phyloP scores from a whole-genome alignment of 257 asterid genomes.

The Solanum tarapatanum region DNA sequence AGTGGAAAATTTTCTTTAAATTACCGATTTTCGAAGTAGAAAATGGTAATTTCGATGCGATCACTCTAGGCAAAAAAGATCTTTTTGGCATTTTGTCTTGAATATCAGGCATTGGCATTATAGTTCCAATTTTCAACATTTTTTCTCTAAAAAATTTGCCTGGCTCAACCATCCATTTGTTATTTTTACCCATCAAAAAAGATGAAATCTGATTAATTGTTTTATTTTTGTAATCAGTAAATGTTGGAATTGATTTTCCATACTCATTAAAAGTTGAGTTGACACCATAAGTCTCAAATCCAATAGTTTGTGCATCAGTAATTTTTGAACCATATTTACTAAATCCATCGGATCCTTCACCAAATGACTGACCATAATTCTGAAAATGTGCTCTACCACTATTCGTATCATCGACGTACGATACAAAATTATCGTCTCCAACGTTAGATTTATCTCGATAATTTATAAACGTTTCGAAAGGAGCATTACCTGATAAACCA shows the following conservation, averaged over 20 bases:
- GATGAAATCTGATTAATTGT: slow-evolving; percentile 5
- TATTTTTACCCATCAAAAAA: slow-evolving; percentile 8
- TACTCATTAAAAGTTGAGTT: slow-evolving; percentile 63
- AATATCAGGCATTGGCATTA: slow-evolving; percentile 87
- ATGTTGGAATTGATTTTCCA: slow-evolving; percentile 26
- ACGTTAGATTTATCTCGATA: slow-evolving; percentile 70
- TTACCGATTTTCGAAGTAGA: slow-evolving; percentile 40
- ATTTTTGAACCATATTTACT: slow-evolving; percentile 53
- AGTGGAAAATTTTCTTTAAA: slow-evolving; percentile 46
- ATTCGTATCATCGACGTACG: slow-evolving; percentile 53
- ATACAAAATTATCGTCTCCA: slow-evolving; percentile 57
- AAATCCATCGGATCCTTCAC: slow-evolving; percentile 68
- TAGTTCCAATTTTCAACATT: slow-evolving; percentile 42
- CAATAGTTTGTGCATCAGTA: slow-evolving; percentile 11
- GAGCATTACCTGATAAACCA: slow-evolving; percentile 46
- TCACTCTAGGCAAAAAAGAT: slow-evolving; percentile 76
- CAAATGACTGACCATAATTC: slow-evolving; percentile 62
- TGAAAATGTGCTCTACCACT: slow-evolving; percentile 28
- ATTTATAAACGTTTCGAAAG: slow-evolving; percentile 36
- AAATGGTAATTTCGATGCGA: slow-evolving; percentile 65
- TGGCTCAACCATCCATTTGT: slow-evolving; percentile 63
- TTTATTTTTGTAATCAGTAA: slow-evolving; percentile 35
- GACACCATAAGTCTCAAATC: slow-evolving; percentile 46
- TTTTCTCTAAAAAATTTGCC: slow-evolving; percentile 76
- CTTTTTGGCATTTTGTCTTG: slow-evolving; percentile 83